Percentiles rank a stretch among this genome's conserved stretches.
Conservation (phyloP, 768 basidiomycete species). For the Lentinula sp. region DNA sequence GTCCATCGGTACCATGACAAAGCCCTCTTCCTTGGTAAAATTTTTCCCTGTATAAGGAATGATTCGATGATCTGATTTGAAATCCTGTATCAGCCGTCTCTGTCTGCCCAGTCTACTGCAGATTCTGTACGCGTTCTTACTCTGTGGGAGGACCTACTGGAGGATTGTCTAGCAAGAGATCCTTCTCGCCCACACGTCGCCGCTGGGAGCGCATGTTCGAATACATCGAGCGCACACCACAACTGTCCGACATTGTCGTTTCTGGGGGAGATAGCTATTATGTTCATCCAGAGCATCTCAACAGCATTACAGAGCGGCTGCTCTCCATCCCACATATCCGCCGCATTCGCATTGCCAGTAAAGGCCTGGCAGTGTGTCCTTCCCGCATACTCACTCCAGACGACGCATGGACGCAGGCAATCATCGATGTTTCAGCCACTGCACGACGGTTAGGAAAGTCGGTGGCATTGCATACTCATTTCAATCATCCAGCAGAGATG, state of each 20-base stretch:
- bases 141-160: neutral
- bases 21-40: neutral
- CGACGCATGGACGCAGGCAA: constrained; percentile 6
- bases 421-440: constrained; percentile 10
- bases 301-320: neutral
- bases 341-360: neutral
- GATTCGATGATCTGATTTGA: neutral
- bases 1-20: neutral
- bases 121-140: neutral
- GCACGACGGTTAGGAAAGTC: constrained; percentile 12
- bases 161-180: neutral
- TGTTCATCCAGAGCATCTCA: neutral
- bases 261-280: neutral
- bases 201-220: neutral
- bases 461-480: constrained; percentile 14
- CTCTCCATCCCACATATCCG: neutral
- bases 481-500: constrained; percentile 16
- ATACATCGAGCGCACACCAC: neutral
- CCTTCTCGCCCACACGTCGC: neutral
- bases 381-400: neutral
- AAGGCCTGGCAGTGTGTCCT: neutral
- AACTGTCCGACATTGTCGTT: neutral
- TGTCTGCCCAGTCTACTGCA: neutral
- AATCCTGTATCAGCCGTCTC: neutral
- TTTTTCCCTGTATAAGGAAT: neutral